Conservation (phyloP, 768 basidiomycete species). For the Tulasnella sp. region DNA sequence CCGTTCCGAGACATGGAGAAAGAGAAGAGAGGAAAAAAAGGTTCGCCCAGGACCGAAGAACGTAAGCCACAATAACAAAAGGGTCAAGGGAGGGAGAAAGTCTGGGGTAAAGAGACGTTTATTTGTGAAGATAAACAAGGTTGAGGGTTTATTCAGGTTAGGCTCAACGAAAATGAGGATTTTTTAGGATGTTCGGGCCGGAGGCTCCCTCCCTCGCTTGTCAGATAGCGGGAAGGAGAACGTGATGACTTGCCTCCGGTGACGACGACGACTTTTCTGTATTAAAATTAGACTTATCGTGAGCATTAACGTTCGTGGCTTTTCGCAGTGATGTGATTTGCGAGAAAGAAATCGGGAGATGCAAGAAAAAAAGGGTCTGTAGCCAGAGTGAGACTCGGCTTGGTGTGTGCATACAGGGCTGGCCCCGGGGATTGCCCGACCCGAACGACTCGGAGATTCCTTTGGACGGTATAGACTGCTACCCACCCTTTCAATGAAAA, state of each 20-base stretch:
- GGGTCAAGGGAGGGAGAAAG: not conserved
- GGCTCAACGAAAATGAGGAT: constrained; percentile 1
- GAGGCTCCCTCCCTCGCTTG: not conserved
- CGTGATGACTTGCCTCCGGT: constrained; percentile 28
- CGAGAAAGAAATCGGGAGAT: too few species aligned
- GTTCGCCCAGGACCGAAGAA: not conserved
- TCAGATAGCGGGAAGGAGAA: not conserved
- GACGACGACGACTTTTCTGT: constrained; percentile 27
- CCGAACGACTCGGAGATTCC: too few species aligned
- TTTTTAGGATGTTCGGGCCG: constrained; percentile 12
- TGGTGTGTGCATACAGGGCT: too few species aligned
- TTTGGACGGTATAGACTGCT: not conserved
- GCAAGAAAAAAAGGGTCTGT: too few species aligned
- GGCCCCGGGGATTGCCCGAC: too few species aligned
- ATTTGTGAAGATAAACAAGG: not conserved
- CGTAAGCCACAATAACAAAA: not conserved
- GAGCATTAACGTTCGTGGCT: not conserved
- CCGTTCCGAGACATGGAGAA: not conserved
- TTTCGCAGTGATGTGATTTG: too few species aligned
- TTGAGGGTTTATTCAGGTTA: constrained; percentile 6
- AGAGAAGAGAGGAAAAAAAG: too few species aligned
- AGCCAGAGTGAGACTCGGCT: too few species aligned
- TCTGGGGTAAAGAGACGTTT: constrained; percentile 2
- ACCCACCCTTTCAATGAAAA: constrained; percentile 9
- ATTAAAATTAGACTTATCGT: not conserved